Evolutionary conservation across 2,329 filamentous ascomycete genomes (phyloP), one percentile per base, ranked within the genome.

Genomic region (Monilinia fructicola): DNA sequence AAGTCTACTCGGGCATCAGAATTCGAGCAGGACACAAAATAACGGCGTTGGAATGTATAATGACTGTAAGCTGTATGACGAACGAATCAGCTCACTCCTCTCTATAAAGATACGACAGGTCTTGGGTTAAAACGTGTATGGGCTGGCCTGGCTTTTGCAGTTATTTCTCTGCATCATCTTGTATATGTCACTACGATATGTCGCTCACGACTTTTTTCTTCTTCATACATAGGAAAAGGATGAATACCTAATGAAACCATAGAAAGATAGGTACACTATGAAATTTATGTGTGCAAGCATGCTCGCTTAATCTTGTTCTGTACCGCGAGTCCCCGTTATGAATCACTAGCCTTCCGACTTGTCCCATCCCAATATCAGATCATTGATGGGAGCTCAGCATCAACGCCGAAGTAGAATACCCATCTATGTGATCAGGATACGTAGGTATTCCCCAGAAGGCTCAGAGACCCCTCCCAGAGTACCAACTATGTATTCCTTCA

Each of bases 21-120:
- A 61, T n/a, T 50, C 44, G 12, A 61, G 44, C 31, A 50, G 58
- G 52, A 23, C 46, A 54, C 26, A 52, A 54, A 52, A 66, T 23
- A 21, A 54, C 28, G 64, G 64, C 55, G 64, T 66, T 66, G 64
- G 64, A 61, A 63, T 66, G 55, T 46, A 46, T 66, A 66, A 61
- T 66, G 64, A 66, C 35, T 66, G 60, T 63, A 63, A 54, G 60
- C 46, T 54, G 26, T 42, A 53, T 61, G 48, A 66, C 26, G 38
- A 66, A 66, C n/a, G 31, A 61, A 54, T 54, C 46, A 61, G 64
- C 64, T 61, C 64, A 48, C 62, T 66, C 55, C 64, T 66, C 64
- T 66, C 55, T 66, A 50, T 26, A 54, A 66, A 66, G 44, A 61
- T 44, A 66, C 35, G 55, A 54, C 58, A 61, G 48, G 35, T 65